Percentiles rank a stretch among this genome's conserved stretches.
phyloP scores from a whole-genome alignment of 352 stramenopile genomes.

The Globisporangium sylvaticum region DNA sequence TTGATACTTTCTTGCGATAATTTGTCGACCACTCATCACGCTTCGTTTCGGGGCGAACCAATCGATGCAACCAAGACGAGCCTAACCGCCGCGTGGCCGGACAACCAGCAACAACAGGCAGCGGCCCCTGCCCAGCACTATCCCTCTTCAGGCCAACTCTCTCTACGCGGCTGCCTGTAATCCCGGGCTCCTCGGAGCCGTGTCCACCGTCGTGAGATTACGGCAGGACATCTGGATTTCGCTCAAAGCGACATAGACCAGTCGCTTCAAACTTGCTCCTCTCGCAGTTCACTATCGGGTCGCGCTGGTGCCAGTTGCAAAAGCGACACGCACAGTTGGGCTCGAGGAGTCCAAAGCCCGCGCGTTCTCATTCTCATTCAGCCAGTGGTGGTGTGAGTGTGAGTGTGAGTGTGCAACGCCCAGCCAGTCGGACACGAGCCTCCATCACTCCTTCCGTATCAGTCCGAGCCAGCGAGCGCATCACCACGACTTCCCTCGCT shows the following conservation, averaged over 20 bases:
- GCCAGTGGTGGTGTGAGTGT: not conserved
- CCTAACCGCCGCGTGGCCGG: too few species aligned
- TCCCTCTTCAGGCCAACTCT: not conserved
- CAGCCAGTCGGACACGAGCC: constrained; percentile 7
- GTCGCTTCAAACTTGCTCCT: not conserved
- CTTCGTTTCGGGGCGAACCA: not conserved
- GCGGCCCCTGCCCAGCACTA: too few species aligned
- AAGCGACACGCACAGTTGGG: not conserved
- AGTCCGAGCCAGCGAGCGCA: not conserved
- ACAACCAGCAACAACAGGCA: too few species aligned
- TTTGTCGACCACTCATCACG: not conserved
- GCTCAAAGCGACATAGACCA: not conserved
- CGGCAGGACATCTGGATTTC: constrained; percentile 9
- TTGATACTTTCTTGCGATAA: not conserved
- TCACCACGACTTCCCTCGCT: not conserved
- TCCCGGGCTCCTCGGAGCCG: not conserved
- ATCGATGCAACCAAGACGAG: not conserved
- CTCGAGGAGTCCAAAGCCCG: not conserved
- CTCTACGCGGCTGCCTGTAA: not conserved
- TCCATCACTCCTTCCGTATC: not conserved
- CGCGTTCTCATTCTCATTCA: not conserved
- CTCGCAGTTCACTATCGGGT: not conserved
- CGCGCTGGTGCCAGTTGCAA: too few species aligned
- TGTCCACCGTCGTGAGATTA: constrained; percentile 7
- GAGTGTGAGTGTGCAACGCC: constrained; percentile 3